Evolutionary conservation across 805 yeast genomes (phyloP).

Genomic region (Teunomyces panamensis): DNA sequence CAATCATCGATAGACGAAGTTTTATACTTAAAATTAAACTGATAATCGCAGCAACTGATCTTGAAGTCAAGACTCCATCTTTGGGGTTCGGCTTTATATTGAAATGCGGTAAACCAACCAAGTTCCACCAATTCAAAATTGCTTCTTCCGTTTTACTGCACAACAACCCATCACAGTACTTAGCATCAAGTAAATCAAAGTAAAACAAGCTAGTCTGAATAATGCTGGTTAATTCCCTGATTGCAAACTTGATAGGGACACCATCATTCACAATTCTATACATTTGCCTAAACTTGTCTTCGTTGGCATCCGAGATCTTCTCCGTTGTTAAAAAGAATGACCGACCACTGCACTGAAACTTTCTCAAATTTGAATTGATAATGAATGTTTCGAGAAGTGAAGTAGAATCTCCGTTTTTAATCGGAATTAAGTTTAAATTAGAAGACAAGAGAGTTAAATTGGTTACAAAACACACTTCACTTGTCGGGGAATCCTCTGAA

Average conservation of each 20-base stretch:
- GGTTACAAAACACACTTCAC: conserved; percentile 62
- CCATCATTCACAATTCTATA: conserved; percentile 53
- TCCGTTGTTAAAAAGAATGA: conserved; percentile 66
- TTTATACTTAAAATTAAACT: conserved; percentile 75
- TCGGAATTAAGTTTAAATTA: conserved; percentile 64
- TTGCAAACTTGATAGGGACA: conserved; percentile 63
- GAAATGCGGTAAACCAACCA: conserved; percentile 56
- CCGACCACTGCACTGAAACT: conserved; percentile 82
- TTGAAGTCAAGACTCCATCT: conserved; percentile 58
- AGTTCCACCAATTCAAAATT: conserved; percentile 76
- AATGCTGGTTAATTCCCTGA: conserved; percentile 67
- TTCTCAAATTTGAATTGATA: conserved; percentile 72
- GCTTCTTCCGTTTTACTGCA: conserved; percentile 78
- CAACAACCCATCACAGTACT: conserved; percentile 77
- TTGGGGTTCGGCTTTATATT: conserved; percentile 41
- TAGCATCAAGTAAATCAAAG: conserved; percentile 67
- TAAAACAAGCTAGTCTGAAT: conserved; percentile 77
- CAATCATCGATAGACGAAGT: conserved; percentile 46
- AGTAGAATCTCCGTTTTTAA: conserved; percentile 57
- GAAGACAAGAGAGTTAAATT: conserved; percentile 81
- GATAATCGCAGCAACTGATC: conserved; percentile 73
- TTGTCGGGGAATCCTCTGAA: neutral
- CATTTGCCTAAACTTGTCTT: conserved; percentile 75
- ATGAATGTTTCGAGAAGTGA: conserved; percentile 56
- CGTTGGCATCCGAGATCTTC: conserved; percentile 70